Conservation (phyloP, 495 filamentous ascomycete genomes). For the Aspergillus biplanus region DNA sequence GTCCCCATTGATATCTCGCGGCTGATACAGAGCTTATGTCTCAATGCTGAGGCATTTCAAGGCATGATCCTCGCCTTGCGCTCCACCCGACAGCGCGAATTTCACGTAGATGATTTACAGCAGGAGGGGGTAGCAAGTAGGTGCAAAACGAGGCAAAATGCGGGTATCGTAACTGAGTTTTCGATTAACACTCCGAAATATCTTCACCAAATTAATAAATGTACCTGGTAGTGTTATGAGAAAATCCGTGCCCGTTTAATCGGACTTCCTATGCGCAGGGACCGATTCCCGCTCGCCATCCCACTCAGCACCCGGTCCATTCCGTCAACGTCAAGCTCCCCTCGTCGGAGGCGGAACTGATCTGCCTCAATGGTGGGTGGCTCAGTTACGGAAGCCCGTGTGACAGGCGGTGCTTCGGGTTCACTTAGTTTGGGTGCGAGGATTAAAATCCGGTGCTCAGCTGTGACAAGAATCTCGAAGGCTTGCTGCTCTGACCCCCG, state of each 20-base stretch:
- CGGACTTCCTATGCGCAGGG: slow-evolving; percentile 43
- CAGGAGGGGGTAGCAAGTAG: background rate
- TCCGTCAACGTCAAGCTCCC: slow-evolving; percentile 55
- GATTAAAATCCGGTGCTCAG: slow-evolving; percentile 65
- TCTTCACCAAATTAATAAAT: background rate
- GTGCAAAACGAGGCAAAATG: slow-evolving; percentile 17
- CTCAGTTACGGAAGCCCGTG: slow-evolving; percentile 24
- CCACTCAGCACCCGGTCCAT: slow-evolving; percentile 54
- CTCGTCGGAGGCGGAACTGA: slow-evolving; percentile 47
- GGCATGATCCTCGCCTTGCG: slow-evolving; percentile 59
- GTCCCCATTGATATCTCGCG: slow-evolving; percentile 54
- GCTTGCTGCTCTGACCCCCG: slow-evolving; percentile 47
- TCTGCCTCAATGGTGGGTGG: slow-evolving; percentile 37
- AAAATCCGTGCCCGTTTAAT: slow-evolving; percentile 49
- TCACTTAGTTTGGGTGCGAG: slow-evolving; percentile 50
- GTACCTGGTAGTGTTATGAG: slow-evolving; percentile 25
- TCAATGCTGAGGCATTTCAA: slow-evolving; percentile 49
- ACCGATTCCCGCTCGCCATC: slow-evolving; percentile 42
- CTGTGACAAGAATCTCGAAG: slow-evolving; percentile 64
- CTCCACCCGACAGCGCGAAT: slow-evolving; percentile 61
- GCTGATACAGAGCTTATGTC: slow-evolving; percentile 63
- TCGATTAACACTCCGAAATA: slow-evolving; percentile 9
- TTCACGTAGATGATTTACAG: slow-evolving; percentile 7
- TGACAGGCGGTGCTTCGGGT: slow-evolving; percentile 23
- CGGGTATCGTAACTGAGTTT: slow-evolving; percentile 36